phyloP scores from a whole-genome alignment of 2,329 filamentous ascomycete species.

The Madurella fahalii region DNA sequence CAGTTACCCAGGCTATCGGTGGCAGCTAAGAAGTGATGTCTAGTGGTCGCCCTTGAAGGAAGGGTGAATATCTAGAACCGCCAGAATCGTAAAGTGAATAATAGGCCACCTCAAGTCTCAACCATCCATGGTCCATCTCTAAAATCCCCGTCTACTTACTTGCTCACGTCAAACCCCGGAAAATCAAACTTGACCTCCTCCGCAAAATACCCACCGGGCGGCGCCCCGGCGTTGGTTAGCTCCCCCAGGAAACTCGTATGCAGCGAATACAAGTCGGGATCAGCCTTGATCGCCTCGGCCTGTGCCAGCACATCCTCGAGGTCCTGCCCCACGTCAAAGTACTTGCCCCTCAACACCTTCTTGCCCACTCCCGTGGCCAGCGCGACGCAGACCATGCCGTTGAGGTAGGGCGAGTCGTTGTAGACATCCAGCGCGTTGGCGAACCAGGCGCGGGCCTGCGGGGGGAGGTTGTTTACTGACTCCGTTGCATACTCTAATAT shows the following conservation, averaged over 20 bases:
- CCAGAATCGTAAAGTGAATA: no score
- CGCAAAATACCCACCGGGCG: conserved; percentile 18
- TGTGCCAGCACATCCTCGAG: conserved; percentile 29
- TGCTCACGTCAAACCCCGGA: conserved; percentile 18
- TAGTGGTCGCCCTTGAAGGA: no score
- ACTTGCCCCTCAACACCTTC: conserved; percentile 26
- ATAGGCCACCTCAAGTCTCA: no score
- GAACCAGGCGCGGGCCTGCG: conserved; percentile 13
- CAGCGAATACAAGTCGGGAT: conserved; percentile 26
- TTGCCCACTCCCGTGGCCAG: conserved; percentile 29
- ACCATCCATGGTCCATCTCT: no score
- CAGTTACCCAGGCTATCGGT: conserved; percentile 8
- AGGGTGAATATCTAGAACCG: no score
- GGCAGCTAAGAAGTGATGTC: no score
- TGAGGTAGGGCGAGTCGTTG: conserved; percentile 32
- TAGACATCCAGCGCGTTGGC: conserved; percentile 26
- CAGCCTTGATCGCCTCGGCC: conserved; percentile 19
- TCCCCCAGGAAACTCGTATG: conserved; percentile 28
- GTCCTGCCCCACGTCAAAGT: conserved; percentile 31
- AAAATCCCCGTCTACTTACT: background rate
- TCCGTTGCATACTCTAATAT: conserved; percentile 23
- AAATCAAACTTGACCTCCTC: conserved; percentile 20
- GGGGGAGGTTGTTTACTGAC: conserved; percentile 22
- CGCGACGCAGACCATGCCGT: conserved; percentile 32
- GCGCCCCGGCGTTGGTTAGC: conserved; percentile 18